Evolutionary conservation across 106 monocot genomes (phyloP), one percentile per base, ranked within the genome.

Genomic region (Dactylorhiza incarnata): DNA sequence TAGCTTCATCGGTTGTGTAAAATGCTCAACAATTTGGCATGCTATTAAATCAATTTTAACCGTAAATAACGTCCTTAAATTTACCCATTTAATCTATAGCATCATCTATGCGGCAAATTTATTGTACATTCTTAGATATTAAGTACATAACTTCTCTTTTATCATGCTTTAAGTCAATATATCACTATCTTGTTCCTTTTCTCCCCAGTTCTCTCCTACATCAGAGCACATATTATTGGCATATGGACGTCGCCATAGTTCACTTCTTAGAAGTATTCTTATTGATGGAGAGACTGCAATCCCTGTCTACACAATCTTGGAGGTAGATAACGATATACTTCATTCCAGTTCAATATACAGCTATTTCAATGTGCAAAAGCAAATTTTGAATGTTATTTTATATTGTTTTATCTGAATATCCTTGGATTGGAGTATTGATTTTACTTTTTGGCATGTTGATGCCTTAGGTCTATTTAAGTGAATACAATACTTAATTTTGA

Each of bases 181-280:
- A 15, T 69, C 45, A 69, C 49, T 49, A 66, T 44, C 61, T 63
- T 61, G 20, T 17, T 5, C 67, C 76, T 67, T 74, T 12, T 26
- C 65, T 71, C 51, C 74, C 52, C 84, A 97, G 96, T 97, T 97
- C 76, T 97, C 96, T 51, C 96, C 96, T 45, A 97, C 96, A 72
- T 93, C 96, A 20, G 93, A 97, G 47, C 91, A 97, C 71, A 89
- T 97, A 79, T 75, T 97, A 68, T 76, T 97, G 61, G 96, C 96
- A 81, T 97, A 97, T 86, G 96, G 96, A 71, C 85, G 93, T 13
- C 93, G 93, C 58, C 96, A 97, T 80, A 82, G 80, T 86, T 94
- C 96, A 66, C 80, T 97, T 65, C 86, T 94, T 48, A 89, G 91
- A 78, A 94, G 96, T 79, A 84, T 89, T 53, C 73, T 94, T 43